These are phyloP conservation scores for Metroxylon sagu DNA, from an alignment of 176 grass and related monocot genomes.

Conservation along the genomic window DNA sequence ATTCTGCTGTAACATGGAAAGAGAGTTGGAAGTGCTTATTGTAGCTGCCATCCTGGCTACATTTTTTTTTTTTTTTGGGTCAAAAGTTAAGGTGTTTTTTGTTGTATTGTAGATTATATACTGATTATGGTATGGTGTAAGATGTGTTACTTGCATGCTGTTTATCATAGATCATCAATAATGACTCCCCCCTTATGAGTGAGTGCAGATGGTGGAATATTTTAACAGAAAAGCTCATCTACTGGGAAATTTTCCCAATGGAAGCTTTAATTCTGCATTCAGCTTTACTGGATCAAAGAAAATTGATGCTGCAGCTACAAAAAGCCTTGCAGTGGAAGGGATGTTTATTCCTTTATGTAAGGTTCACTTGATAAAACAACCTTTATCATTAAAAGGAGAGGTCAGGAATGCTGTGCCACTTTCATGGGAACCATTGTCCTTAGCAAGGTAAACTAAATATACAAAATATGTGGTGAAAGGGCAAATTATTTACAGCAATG, in stretches of 20 bases:
- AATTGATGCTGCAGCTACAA: constrained; percentile 47
- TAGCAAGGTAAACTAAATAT: constrained; percentile 35
- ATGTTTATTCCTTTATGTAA: constrained; percentile 41
- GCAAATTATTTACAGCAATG: neutral
- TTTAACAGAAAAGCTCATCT: constrained; percentile 48
- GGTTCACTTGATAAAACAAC: constrained; percentile 26
- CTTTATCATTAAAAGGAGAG: constrained; percentile 32
- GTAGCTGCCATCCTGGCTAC: too few species aligned
- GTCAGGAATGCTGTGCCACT: constrained; percentile 34
- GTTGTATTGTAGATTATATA: too few species aligned
- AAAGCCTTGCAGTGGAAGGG: constrained; percentile 44
- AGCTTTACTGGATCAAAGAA: constrained; percentile 53
- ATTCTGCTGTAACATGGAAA: too few species aligned
- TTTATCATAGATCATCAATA: too few species aligned
- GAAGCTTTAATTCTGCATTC: constrained; percentile 50
- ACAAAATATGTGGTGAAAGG: constrained; percentile 3
- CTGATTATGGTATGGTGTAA: too few species aligned
- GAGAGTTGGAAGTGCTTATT: too few species aligned
- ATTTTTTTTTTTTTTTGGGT: too few species aligned
- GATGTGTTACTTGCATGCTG: too few species aligned
- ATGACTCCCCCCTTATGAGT: neutral
- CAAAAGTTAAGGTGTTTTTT: too few species aligned
- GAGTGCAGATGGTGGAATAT: constrained; percentile 49
- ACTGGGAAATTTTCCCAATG: constrained; percentile 37
- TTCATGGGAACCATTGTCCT: constrained; percentile 52